These are phyloP conservation scores for Chaetomium olivaceum DNA, from an alignment of 2,329 filamentous ascomycete species.

Conservation along the genomic window DNA sequence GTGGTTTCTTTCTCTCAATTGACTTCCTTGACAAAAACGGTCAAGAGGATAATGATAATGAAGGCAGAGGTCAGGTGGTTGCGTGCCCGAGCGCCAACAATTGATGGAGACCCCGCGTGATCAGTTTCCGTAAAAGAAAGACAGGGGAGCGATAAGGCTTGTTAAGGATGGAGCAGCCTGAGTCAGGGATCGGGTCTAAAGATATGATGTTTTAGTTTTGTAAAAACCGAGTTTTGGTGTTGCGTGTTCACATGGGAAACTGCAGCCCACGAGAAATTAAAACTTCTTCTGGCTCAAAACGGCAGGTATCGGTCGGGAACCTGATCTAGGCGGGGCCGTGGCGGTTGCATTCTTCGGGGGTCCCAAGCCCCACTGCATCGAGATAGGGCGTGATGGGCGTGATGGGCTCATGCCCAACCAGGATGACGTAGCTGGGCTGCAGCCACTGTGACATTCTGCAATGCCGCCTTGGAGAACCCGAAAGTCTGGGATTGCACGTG, in stretches of 20 bases:
- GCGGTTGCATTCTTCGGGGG: background rate
- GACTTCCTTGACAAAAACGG: background rate
- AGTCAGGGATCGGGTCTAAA: background rate
- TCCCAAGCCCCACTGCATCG: background rate
- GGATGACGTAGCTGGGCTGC: constrained; percentile 1
- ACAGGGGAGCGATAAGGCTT: background rate
- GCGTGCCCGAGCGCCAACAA: background rate
- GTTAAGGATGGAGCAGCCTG: background rate
- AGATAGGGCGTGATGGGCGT: background rate
- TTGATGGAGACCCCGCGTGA: constrained; percentile 1
- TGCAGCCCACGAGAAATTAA: background rate
- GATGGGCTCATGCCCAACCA: constrained; percentile 4
- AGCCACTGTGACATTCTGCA: background rate
- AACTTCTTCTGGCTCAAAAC: constrained; percentile 7
- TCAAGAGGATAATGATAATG: background rate
- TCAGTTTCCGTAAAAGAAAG: background rate
- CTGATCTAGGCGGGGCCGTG: background rate
- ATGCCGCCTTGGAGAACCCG: background rate
- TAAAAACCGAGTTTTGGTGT: background rate
- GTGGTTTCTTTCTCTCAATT: background rate
- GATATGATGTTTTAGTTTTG: background rate
- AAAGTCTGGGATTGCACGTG: constrained; percentile 1
- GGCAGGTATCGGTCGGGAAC: constrained; percentile 10
- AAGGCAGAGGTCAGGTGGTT: background rate
- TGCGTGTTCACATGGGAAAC: background rate